Evolutionary conservation across 2,329 filamentous ascomycete species (phyloP).

Genomic region (Mycosphaerelloides madeirae): DNA sequence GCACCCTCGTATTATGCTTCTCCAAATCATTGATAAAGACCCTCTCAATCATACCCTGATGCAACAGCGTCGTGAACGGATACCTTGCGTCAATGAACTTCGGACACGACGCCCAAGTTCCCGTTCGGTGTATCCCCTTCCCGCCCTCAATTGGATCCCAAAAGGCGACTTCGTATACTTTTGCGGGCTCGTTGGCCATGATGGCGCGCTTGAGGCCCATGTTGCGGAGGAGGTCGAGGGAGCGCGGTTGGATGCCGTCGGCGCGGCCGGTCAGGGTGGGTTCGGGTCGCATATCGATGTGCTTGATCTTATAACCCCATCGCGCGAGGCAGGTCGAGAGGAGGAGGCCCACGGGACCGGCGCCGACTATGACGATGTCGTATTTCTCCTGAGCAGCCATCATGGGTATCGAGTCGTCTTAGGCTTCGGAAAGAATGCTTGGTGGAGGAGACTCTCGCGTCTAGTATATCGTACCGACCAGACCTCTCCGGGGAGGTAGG

Average conservation of each 20-base stretch:
- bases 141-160: constrained; percentile 54
- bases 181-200: constrained; percentile 82
- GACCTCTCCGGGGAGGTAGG: neutral
- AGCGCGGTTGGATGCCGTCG: constrained; percentile 87
- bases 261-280: constrained; percentile 82
- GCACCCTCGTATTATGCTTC: constrained; percentile 53
- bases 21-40: constrained; percentile 59
- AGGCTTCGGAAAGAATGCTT: neutral
- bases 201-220: constrained; percentile 84
- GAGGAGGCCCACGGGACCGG: constrained; percentile 82
- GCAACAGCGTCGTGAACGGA: constrained; percentile 58
- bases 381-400: constrained; percentile 44
- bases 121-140: constrained; percentile 56
- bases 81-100: constrained; percentile 67
- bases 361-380: constrained; percentile 77
- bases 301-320: constrained; percentile 94
- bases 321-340: constrained; percentile 81
- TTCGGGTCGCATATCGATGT: constrained; percentile 84
- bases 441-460: neutral
- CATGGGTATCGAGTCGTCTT: neutral
- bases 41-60: constrained; percentile 59
- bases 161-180: constrained; percentile 69
- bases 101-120: constrained; percentile 81
- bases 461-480: neutral
- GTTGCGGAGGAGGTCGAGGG: constrained; percentile 78